Percentiles rank a stretch among this genome's conserved stretches.
These are phyloP conservation scores for Simplicillium aogashimaense DNA, from an alignment of 2,329 filamentous ascomycete species.

Conservation along the genomic window DNA sequence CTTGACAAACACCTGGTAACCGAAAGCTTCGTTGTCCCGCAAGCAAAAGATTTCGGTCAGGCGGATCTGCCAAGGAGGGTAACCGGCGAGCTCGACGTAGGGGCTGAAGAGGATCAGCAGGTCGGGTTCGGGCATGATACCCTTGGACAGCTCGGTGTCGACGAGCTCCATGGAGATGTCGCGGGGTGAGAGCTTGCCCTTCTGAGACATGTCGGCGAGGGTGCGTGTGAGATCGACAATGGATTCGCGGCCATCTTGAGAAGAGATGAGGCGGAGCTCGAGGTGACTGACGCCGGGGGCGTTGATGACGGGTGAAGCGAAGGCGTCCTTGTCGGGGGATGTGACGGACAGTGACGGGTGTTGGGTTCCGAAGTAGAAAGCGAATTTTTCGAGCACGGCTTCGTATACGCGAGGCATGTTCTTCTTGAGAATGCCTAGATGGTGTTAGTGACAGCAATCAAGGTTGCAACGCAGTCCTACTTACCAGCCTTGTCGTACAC, in stretches of 20 bases:
- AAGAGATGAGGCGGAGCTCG: constrained; percentile 68
- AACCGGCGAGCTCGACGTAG: constrained; percentile 74
- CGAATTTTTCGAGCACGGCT: constrained; percentile 68
- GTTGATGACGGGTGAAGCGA: constrained; percentile 18
- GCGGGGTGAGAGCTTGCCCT: constrained; percentile 66
- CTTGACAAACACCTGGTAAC: constrained; percentile 86
- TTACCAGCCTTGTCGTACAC: constrained; percentile 87
- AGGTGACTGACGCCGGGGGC: constrained; percentile 29
- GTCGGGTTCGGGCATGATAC: constrained; percentile 81
- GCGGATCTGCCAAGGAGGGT: constrained; percentile 92
- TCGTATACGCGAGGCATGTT: constrained; percentile 80
- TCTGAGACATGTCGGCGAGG: constrained; percentile 88
- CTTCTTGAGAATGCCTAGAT: constrained; percentile 74
- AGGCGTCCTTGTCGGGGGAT: constrained; percentile 30
- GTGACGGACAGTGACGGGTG: constrained; percentile 58
- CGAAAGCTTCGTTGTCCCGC: constrained; percentile 70
- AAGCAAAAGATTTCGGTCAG: constrained; percentile 87
- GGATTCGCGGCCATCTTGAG: constrained; percentile 83
- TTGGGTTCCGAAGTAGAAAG: constrained; percentile 74
- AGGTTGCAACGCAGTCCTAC: constrained; percentile 14
- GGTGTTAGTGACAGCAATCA: constrained; percentile 9
- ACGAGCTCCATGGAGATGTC: constrained; percentile 83
- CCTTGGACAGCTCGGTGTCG: constrained; percentile 73
- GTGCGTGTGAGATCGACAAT: constrained; percentile 94
- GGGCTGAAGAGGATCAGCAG: constrained; percentile 81